These are phyloP conservation scores for Botryotinia narcissicola DNA, from an alignment of 2,329 filamentous ascomycete genomes.

Conservation along the genomic window DNA sequence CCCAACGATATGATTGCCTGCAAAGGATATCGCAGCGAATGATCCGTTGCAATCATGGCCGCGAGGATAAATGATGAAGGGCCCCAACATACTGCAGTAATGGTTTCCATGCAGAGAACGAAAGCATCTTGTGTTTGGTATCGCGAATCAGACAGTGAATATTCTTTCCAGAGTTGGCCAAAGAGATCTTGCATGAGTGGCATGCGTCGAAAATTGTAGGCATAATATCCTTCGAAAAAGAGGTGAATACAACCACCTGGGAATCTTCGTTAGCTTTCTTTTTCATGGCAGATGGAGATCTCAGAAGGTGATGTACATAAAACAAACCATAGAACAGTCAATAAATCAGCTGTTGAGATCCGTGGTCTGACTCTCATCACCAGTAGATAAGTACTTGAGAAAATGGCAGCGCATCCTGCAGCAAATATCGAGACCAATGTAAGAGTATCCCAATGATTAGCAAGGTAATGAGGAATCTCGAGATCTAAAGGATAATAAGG, in stretches of 20 bases:
- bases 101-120: slow-evolving; percentile 53
- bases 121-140: slow-evolving; percentile 53
- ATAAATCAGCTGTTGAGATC: neutral
- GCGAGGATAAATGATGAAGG: neutral
- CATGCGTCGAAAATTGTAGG: slow-evolving; percentile 45
- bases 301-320: neutral
- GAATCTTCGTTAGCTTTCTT: neutral
- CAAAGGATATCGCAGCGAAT: neutral
- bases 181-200: slow-evolving; percentile 44
- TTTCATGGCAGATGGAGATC: neutral
- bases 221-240: slow-evolving; percentile 46
- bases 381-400: neutral
- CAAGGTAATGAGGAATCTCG: neutral
- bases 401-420: neutral
- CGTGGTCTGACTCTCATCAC: neutral
- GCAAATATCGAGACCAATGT: neutral
- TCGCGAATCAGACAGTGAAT: slow-evolving; percentile 54
- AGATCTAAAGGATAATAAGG: neutral
- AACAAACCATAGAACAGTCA: neutral
- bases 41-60: neutral
- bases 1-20: neutral
- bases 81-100: slow-evolving; percentile 44
- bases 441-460: neutral
- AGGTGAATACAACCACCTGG: slow-evolving; percentile 37
- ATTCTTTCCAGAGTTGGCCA: slow-evolving; percentile 58